Conservation (phyloP, 257 asterid genomes). For the Lavandula angustifolia region DNA sequence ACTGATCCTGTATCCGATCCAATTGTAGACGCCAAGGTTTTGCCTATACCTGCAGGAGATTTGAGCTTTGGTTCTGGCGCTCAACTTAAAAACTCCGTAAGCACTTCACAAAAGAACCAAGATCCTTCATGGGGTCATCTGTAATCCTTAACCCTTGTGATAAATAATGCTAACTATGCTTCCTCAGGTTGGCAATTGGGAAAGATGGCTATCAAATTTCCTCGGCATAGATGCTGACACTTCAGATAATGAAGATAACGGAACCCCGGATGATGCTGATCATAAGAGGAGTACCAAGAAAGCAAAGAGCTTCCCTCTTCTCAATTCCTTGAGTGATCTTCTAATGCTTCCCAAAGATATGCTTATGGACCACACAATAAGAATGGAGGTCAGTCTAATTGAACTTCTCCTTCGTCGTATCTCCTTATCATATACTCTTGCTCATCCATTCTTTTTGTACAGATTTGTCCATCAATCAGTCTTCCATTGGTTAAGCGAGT, state of each 20-base stretch:
- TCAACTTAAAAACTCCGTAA: slow-evolving; percentile 85
- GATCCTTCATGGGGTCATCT: not conserved
- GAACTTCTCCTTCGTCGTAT: not conserved
- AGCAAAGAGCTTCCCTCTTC: slow-evolving; percentile 66
- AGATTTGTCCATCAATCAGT: slow-evolving; percentile 90
- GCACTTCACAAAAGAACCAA: slow-evolving; percentile 28
- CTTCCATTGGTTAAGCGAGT: slow-evolving; percentile 78
- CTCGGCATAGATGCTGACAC: slow-evolving; percentile 56
- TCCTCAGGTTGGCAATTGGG: slow-evolving; percentile 85
- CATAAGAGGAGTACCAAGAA: slow-evolving; percentile 37
- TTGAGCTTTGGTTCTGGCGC: slow-evolving; percentile 98
- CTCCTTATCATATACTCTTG: not conserved
- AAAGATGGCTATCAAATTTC: slow-evolving; percentile 66
- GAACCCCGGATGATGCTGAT: slow-evolving; percentile 37
- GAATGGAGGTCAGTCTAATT: slow-evolving; percentile 68
- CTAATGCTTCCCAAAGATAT: slow-evolving; percentile 97
- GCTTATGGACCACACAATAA: slow-evolving; percentile 78
- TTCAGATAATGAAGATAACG: slow-evolving; percentile 32
- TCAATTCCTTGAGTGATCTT: slow-evolving; percentile 81
- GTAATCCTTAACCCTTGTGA: not conserved
- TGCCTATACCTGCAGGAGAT: slow-evolving; percentile 98
- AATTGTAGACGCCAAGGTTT: slow-evolving; percentile 85
- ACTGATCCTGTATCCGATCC: slow-evolving; percentile 99
- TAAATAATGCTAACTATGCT: slow-evolving; percentile 26
- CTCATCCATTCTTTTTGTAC: slow-evolving; percentile 28